Base-by-base conservation (phyloP, 164 flowering plant genomes). In the Vitis riparia region DNA sequence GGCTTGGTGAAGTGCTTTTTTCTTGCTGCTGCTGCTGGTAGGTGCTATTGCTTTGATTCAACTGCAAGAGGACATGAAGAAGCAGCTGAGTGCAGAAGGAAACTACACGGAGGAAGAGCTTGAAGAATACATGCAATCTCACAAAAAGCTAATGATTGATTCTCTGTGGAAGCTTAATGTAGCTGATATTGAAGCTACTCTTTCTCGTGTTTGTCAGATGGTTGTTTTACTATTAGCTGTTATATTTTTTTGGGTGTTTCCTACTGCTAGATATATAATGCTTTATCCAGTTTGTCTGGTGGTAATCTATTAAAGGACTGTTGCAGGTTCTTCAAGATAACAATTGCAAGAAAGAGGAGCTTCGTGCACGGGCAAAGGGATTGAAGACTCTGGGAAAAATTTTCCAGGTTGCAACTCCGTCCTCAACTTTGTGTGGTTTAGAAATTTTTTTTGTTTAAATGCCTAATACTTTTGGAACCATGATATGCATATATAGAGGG, bases 101-200 rank as follows among this genome's bases (percentile, higher is more conserved):
- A 90, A 88, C 77, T 91, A 89, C 70, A 91, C 97, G 9, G 99
- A 95, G 68, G 93, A 87, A 79, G 91, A 95, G 74, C 92, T 95
- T 66, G 98, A 95, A 78, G 87, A 78, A 64, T 91, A 93, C 80
- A 78, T 95, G 89, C 86, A 83, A 67, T 79, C 97, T 17, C 90
- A 95, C 85, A 93, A 91, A 71, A 88, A 93, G 70, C 48, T 88
- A 78, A 90, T 95, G 97, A 89, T 85, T 70, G 97, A 95, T 83
- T 95, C 99, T 23, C 78, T 95, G 8, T 95, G 99, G 99, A 95
- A 95, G 81, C 97, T 95, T 65, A 95, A 95, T 79, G 99, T 95
- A 13, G 98, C 96, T 69, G 99, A 95, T 68, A 93, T 95, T 73
- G 99, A 95, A 84, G 92, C 89, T 17, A 95, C 99, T 63, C 93